Evolutionary conservation across 2,329 filamentous ascomycete genomes (phyloP).

Genomic region (Aureobasidium sp.): DNA sequence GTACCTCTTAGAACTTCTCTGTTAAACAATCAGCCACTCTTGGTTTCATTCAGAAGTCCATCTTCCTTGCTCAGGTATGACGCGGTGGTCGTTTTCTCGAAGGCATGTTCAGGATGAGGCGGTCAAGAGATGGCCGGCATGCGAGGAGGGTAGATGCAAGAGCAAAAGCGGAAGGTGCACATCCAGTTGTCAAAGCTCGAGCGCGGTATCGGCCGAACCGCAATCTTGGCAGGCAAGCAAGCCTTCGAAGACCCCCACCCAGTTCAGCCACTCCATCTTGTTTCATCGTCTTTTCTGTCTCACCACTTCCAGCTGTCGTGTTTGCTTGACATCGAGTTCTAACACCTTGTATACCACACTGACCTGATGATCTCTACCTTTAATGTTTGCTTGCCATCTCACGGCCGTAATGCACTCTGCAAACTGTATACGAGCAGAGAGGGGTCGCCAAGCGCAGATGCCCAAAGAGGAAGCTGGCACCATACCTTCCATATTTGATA

Average conservation of each 20-base stretch:
- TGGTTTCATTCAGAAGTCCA: too few relatives aligned
- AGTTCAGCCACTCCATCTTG: not conserved
- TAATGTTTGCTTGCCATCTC: not conserved
- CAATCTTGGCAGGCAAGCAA: not conserved
- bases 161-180: too few relatives aligned
- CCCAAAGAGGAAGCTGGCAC: slow-evolving; percentile 1
- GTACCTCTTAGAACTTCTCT: too few relatives aligned
- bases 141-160: too few relatives aligned
- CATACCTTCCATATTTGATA: too few relatives aligned
- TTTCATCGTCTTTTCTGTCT: not conserved
- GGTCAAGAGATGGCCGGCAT: too few relatives aligned
- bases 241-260: not conserved
- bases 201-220: not conserved
- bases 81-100: too few relatives aligned
- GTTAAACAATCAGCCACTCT: too few relatives aligned
- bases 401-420: not conserved
- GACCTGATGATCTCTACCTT: not conserved
- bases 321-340: not conserved
- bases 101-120: too few relatives aligned
- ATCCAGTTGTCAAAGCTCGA: too few relatives aligned
- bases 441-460: not conserved
- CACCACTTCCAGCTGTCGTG: not conserved
- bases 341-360: not conserved
- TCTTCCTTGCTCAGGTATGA: too few relatives aligned
- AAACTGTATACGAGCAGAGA: not conserved